Evolutionary conservation across 495 filamentous ascomycete species (phyloP).

Genomic region (Sporormia fimetaria): DNA sequence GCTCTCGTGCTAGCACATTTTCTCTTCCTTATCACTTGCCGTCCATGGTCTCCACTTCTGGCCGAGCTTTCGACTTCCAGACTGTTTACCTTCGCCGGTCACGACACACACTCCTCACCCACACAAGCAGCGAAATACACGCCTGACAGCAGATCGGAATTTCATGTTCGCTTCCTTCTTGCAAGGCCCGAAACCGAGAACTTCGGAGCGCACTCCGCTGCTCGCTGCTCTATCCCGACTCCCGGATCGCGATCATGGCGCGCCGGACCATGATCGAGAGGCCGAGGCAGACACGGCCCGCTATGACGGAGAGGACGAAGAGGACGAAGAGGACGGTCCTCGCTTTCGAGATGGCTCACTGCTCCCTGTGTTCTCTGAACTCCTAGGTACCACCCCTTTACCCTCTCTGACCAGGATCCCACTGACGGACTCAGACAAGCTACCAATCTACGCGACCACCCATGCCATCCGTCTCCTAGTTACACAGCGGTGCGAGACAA

Average conservation of each 20-base stretch:
- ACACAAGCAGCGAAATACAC: too few species aligned
- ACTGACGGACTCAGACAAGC: conserved; percentile 42
- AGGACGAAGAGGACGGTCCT: conserved; percentile 7
- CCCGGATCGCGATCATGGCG: conserved; percentile 4
- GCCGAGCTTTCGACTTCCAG: too few species aligned
- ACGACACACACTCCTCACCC: too few species aligned
- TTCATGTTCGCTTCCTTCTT: conserved; percentile 23
- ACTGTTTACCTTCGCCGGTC: too few species aligned
- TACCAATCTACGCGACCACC: conserved; percentile 83
- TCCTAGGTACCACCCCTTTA: conserved; percentile 22
- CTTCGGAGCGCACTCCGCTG: conserved; percentile 20
- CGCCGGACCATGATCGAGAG: conserved; percentile 3
- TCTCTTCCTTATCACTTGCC: too few species aligned
- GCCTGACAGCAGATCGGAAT: not conserved
- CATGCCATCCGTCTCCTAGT: conserved; percentile 79
- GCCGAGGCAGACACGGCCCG: conserved; percentile 4
- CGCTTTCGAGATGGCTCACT: conserved; percentile 15
- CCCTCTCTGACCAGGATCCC: too few species aligned
- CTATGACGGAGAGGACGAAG: conserved; percentile 15
- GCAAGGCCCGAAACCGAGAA: conserved; percentile 6
- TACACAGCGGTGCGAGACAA: conserved; percentile 74
- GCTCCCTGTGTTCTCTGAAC: conserved; percentile 25
- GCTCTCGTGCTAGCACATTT: too few species aligned
- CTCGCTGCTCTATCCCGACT: conserved; percentile 12
- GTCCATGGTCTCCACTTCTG: too few species aligned